Base-by-base conservation (phyloP, 1,284 basidiomycete species). In the Apiotrichum gracile region DNA sequence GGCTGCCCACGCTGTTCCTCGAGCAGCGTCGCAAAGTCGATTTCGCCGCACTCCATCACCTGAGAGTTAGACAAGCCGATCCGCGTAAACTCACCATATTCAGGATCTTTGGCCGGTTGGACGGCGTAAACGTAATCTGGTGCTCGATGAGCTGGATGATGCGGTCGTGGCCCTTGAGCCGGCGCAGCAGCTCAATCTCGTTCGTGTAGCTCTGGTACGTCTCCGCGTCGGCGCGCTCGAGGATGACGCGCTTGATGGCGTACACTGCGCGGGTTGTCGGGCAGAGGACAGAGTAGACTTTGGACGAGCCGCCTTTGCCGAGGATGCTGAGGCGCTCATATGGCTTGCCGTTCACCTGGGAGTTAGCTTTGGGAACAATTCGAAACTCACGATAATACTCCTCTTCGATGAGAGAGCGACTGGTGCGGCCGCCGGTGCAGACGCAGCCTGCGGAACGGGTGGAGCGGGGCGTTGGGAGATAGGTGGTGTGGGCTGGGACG, bases 1-100 rank as follows among this genome's bases (percentile, higher is more conserved):
- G 86, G 80, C 66, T 90, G 84, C 60, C 83, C 86, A 68, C 85
- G 81, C 70, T 89, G 86, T 61, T 92, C 88, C 62, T 83, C 82
- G 54, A 96, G 73, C 48, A 97, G 73, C 60, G 82, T 82, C 25
- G 91, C 87, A 52, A 97, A 78, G 75, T 96, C 83, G 44, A 91
- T 84, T 76, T 96, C 92, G 8, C 92, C 92, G 57, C 87, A 90
- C 70, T 97, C 92, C 90, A 97, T 91, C 4, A 94, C 70, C 78
- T 79, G 60, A 37, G 13, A 6, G 53, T 66, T 45, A 63, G 35
- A 3, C 10, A 5, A 17, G 19, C 25, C 38, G 8, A 27, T 37
- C 25, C n/a, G 16, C 13, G 22, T 14, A 21, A 26, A 12, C 73
- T 62, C 49, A 78, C 87, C 67, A 94, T 80, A 75, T 88, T 89